Conservation (phyloP, 805 yeast genomes). For the Blastobotrys americana region DNA sequence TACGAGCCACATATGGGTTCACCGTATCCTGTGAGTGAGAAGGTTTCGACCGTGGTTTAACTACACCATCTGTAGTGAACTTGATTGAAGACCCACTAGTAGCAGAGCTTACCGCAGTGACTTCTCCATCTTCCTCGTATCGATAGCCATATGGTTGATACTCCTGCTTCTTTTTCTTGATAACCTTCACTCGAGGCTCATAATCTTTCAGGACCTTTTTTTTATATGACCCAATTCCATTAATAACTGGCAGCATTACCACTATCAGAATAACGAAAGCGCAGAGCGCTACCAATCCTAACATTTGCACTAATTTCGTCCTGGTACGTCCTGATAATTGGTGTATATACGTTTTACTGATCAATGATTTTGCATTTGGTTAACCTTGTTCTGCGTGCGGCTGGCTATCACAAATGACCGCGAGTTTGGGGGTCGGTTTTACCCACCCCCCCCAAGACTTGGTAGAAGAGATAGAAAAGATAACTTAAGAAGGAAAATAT, state of each 20-base stretch:
- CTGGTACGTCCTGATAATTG: too few species aligned
- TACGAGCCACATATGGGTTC: background rate
- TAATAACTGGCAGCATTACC: slow-evolving; percentile 9
- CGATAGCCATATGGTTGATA: background rate
- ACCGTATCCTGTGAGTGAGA: background rate
- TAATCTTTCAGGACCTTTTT: background rate
- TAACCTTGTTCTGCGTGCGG: too few species aligned
- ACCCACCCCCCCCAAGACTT: too few species aligned
- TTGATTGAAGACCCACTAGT: background rate
- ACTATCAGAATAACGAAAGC: slow-evolving; percentile 6
- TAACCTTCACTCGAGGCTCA: background rate
- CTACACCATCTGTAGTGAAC: background rate
- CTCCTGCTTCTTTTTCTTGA: slow-evolving; percentile 1
- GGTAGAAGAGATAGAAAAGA: too few species aligned
- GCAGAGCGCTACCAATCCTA: slow-evolving; percentile 3
- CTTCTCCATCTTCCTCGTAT: background rate
- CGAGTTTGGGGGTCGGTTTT: too few species aligned
- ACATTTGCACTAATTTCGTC: slow-evolving; percentile 4
- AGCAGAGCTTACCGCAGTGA: background rate
- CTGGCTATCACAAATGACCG: too few species aligned
- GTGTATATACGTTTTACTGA: too few species aligned
- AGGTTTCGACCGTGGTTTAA: background rate
- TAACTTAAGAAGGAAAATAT: too few species aligned
- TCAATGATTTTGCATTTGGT: too few species aligned
- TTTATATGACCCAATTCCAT: slow-evolving; percentile 13